Evolutionary conservation across 257 asterid genomes (phyloP).

Genomic region (Solanum arcanum): DNA sequence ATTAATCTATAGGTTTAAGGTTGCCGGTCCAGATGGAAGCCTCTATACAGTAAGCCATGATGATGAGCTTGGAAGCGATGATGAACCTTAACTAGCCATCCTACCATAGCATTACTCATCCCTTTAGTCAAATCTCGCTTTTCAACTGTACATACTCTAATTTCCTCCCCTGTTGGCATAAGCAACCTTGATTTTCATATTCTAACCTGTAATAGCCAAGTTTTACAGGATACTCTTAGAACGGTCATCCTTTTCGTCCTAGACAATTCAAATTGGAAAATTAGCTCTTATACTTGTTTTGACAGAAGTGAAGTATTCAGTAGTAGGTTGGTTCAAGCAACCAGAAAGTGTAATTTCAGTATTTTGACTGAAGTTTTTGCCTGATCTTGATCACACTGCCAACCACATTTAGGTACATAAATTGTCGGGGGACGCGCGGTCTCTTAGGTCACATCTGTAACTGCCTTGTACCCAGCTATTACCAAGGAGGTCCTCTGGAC

Average conservation of each 20-base stretch:
- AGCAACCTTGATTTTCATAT: background rate
- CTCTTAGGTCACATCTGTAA: background rate
- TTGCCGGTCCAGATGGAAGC: slow-evolving; percentile 73
- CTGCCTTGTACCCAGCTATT: background rate
- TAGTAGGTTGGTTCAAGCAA: background rate
- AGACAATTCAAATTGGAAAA: background rate
- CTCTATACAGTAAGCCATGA: slow-evolving; percentile 31
- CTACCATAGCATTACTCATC: background rate
- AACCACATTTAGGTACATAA: background rate
- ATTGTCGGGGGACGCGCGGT: background rate
- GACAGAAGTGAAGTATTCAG: background rate
- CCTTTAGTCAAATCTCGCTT: slow-evolving; percentile 11
- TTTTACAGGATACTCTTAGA: slow-evolving; percentile 6
- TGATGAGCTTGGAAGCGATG: slow-evolving; percentile 32
- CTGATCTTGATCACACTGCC: background rate
- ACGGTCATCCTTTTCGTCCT: background rate
- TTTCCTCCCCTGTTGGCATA: background rate
- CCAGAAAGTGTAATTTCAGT: background rate
- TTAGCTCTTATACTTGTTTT: background rate
- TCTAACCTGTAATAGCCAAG: background rate
- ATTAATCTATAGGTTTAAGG: slow-evolving; percentile 35
- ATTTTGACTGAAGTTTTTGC: background rate
- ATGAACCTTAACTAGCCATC: slow-evolving; percentile 14
- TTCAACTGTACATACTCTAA: background rate
- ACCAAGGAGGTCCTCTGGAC: background rate